Base-by-base conservation (phyloP, 2,329 filamentous ascomycete genomes). In the Claviceps citrina region DNA sequence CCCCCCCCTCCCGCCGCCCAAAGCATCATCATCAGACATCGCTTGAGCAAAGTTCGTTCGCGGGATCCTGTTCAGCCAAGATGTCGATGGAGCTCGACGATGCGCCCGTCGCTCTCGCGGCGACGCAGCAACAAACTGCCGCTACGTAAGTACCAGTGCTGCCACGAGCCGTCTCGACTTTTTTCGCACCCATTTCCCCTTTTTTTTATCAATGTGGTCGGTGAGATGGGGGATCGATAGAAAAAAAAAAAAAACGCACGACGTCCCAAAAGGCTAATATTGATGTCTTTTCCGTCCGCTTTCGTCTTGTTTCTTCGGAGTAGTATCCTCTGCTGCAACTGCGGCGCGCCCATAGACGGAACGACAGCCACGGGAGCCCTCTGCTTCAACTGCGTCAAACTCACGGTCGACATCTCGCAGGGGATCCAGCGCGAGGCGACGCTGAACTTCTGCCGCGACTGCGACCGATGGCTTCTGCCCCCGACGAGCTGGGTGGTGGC, bases 331-430 rank as follows among this genome's bases (percentile, higher is more conserved):
- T 98, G 91, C 64, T 94, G 85, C 68, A 94, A 96, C 70, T 98
- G 91, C 62, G 91, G 89, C 56, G 86, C 84, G 44, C 81, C 89
- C 30, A 94, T 98, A 54, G 87, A 95, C 62, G 91, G 91, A 60
- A 94, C 86, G 15, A 76, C 78, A 12, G 71, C 84, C 20, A 79
- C 82, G 39, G 86, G 86, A 46, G 87, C 91, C 31, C 78, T 95
- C 42, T 98, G 91, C 66, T 85, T 85, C 61, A 89, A 96, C 68
- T 96, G 91, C 62, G 78, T 96, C 57, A 94, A 93, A 61, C 75
- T 93, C 51, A 93, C 86, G 36, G 76, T 93, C 62, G 91, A 98
- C 63, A 89, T 95, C 50, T 93, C 87, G 20, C 70, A 81, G 56
- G 86, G 85, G 44, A 87, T 96, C 47, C 89, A 86, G 62, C 77